These are phyloP conservation scores for Vinca minor DNA, from an alignment of 257 asterid species.

Conservation along the genomic window DNA sequence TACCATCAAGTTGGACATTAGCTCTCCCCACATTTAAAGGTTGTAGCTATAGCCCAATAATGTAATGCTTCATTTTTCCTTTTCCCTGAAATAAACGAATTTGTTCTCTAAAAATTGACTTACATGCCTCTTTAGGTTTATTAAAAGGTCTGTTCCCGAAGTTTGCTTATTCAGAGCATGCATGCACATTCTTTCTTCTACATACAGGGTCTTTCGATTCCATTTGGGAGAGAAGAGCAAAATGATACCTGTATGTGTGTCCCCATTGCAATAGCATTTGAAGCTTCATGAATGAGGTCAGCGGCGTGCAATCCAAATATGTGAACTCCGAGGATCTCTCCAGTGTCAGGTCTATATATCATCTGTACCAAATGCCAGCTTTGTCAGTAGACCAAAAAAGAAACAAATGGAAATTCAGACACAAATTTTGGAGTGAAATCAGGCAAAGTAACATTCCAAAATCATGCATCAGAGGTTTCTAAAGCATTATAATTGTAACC, in stretches of 20 bases:
- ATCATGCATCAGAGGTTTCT: neutral
- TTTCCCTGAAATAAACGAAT: neutral
- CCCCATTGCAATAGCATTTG: conserved; percentile 88
- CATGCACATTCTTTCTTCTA: neutral
- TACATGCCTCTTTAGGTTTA: neutral
- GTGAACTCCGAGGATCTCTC: conserved; percentile 93
- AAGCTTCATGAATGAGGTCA: conserved; percentile 91
- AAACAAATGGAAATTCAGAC: neutral
- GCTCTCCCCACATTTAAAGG: neutral
- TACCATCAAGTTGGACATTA: neutral
- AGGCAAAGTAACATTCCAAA: neutral
- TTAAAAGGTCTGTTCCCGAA: neutral
- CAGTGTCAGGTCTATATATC: conserved; percentile 84
- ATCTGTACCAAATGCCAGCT: conserved; percentile 46
- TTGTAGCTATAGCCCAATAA: neutral
- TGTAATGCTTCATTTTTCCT: neutral
- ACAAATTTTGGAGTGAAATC: neutral
- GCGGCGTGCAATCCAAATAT: conserved; percentile 92
- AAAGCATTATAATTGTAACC: conserved; percentile 32
- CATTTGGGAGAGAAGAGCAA: conserved; percentile 11
- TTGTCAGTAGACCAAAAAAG: conserved; percentile 4
- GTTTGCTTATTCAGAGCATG: conserved; percentile 1
- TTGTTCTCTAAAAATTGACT: neutral
- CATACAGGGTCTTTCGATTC: neutral
- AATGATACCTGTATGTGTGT: conserved; percentile 64